Evolutionary conservation across 2,329 filamentous ascomycete species (phyloP).

Genomic region (Cladosporium colombiae): DNA sequence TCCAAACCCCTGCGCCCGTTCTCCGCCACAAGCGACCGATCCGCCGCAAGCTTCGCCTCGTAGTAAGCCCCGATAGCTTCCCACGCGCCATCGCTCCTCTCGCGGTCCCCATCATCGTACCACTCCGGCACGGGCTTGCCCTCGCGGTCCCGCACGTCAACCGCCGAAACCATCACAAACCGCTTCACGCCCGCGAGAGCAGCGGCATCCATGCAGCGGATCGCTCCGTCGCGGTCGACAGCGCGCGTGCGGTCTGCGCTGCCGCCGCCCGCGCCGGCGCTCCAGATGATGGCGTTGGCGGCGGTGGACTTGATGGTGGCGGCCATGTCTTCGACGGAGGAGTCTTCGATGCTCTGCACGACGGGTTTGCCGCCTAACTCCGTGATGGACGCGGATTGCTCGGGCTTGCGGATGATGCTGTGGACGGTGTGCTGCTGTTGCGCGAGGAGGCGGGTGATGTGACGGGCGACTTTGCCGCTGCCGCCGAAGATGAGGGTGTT

Average conservation of each 20-base stretch:
- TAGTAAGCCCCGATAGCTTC: slow-evolving; percentile 43
- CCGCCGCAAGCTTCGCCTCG: slow-evolving; percentile 47
- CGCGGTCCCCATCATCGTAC: slow-evolving; percentile 45
- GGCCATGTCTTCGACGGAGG: slow-evolving; percentile 41
- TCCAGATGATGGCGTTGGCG: slow-evolving; percentile 39
- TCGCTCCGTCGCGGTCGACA: slow-evolving; percentile 65
- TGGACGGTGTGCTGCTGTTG: slow-evolving; percentile 33
- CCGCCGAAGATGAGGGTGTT: slow-evolving; percentile 39
- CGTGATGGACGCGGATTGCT: slow-evolving; percentile 41
- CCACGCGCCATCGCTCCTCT: slow-evolving; percentile 43
- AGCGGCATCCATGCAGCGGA: slow-evolving; percentile 62
- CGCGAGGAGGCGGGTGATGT: slow-evolving; percentile 36
- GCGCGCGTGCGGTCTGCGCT: slow-evolving; percentile 57
- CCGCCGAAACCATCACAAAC: slow-evolving; percentile 66
- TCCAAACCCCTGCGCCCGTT: slow-evolving; percentile 43
- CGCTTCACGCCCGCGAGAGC: slow-evolving; percentile 58
- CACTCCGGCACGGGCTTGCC: slow-evolving; percentile 43
- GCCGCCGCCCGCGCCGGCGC: slow-evolving; percentile 36
- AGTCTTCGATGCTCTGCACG: slow-evolving; percentile 46
- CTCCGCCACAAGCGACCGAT: slow-evolving; percentile 42
- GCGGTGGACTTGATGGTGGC: slow-evolving; percentile 38
- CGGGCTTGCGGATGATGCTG: slow-evolving; percentile 37
- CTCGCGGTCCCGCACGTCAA: slow-evolving; percentile 53
- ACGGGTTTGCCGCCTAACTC: slow-evolving; percentile 46
- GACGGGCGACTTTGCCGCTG: slow-evolving; percentile 39